A percentile compares a stretch with the other conserved stretches of the same genome.
phyloP scores from a whole-genome alignment of 768 basidiomycete species.

The Kwoniella sp. region DNA sequence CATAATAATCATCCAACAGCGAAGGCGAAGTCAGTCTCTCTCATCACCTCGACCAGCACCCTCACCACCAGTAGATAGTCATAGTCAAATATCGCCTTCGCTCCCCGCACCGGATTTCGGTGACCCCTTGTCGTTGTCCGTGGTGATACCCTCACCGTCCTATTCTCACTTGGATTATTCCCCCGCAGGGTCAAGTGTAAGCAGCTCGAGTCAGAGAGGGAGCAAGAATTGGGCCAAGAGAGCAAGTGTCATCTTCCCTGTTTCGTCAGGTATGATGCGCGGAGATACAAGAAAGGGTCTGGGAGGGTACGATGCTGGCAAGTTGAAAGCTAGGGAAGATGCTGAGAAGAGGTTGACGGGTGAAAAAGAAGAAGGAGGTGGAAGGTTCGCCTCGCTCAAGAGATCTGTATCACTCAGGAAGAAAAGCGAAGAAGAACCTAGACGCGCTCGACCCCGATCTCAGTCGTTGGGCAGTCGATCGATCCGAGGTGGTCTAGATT shows the following conservation, averaged over 20 bases:
- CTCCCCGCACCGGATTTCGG: conserved; percentile 30
- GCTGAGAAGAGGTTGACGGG: conserved; percentile 6
- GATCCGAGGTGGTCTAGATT: neutral
- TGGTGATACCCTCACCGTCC: conserved; percentile 24
- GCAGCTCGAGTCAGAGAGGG: neutral
- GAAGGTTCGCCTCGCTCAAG: conserved; percentile 7
- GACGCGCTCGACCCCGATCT: conserved; percentile 25
- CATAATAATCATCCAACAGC: conserved; percentile 15
- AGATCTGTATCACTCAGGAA: conserved; percentile 18
- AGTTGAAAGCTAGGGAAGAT: conserved; percentile 24
- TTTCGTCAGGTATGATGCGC: conserved; percentile 22
- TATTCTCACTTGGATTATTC: conserved; percentile 34
- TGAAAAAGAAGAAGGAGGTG: neutral
- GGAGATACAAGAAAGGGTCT: conserved; percentile 25
- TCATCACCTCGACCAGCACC: conserved; percentile 29
- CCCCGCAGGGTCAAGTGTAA: conserved; percentile 20
- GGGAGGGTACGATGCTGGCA: conserved; percentile 23
- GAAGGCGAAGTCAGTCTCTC: conserved; percentile 33
- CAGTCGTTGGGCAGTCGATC: conserved; percentile 14
- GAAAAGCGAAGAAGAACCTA: conserved; percentile 6
- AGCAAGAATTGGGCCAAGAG: conserved; percentile 11
- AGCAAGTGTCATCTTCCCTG: conserved; percentile 19
- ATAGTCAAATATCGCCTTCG: conserved; percentile 17
- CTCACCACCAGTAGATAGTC: conserved; percentile 12
- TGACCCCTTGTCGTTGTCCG: conserved; percentile 24